Evolutionary conservation across 2,329 filamentous ascomycete species (phyloP).

Genomic region (Fonsecaea multimorphosa): DNA sequence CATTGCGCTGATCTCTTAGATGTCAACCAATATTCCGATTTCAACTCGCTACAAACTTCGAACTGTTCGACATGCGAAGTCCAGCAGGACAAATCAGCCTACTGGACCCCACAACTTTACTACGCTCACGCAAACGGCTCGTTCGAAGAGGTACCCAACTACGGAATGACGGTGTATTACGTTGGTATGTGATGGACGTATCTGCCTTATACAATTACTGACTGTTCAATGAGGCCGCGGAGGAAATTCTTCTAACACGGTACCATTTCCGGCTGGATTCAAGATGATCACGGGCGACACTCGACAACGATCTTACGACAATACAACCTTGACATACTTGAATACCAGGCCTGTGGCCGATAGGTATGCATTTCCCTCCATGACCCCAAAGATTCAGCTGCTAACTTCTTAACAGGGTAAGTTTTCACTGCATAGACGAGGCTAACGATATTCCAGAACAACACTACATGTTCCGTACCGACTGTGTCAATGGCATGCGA

Average conservation of each 20-base stretch:
- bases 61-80: constrained; percentile 87
- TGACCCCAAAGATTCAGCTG: constrained; percentile 54
- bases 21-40: constrained; percentile 65
- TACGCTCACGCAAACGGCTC: constrained; percentile 72
- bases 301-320: constrained; percentile 55
- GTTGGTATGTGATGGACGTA: constrained; percentile 39
- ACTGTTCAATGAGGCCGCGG: constrained; percentile 43
- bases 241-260: constrained; percentile 60
- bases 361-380: constrained; percentile 74
- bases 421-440: constrained; percentile 88
- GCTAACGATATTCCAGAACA: constrained; percentile 61
- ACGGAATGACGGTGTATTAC: constrained; percentile 53
- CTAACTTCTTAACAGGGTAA: constrained; percentile 54
- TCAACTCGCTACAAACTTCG: constrained; percentile 63
- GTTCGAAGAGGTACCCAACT: constrained; percentile 45
- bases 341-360: constrained; percentile 68
- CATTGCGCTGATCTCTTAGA: constrained; percentile 54
- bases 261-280: constrained; percentile 77
- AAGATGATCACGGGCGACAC: constrained; percentile 81
- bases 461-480: constrained; percentile 74
- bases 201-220: constrained; percentile 43
- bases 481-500: constrained; percentile 80
- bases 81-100: constrained; percentile 81
- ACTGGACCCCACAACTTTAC: constrained; percentile 82
- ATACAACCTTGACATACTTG: constrained; percentile 38